Base-by-base conservation (phyloP, 2,329 filamentous ascomycete species). In the Xylariaceae sp. region DNA sequence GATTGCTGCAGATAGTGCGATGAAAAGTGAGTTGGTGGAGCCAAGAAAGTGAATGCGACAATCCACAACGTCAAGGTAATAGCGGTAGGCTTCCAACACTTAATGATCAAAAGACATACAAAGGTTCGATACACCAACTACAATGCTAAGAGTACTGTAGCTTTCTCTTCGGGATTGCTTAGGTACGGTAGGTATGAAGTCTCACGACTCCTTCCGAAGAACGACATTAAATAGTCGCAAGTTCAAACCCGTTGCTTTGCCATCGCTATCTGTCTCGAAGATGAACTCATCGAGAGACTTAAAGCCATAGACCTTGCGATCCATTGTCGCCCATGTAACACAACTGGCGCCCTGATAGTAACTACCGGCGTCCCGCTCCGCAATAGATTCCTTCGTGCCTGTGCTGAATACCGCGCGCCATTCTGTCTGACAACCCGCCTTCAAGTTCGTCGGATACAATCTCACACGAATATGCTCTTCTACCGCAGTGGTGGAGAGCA, bases 201-300 rank as follows among this genome's bases (percentile, higher is more conserved):
- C 22, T 28, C 22, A 28, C 22, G 22, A 5, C 22, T 28, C 54
- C 40, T 50, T 57, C 34, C 48, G 48, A 22, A 63, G 45, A 14
- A 36, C 42, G 9, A 62, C 54, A 31, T 48, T 45, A 40, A 64
- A 66, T 0, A 54, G 55, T n/a, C 58, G 57, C 3, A 65, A 39
- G 13, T 52, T 47, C 34, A 65, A 17, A 16, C 53, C 54, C 38
- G 42, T n/a, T 11, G 58, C 58, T 18, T 49, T 47, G 3, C 57
- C 61, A 28, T 53, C 42, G 10, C 45, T 47, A 13, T 28, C 41
- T 1, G 56, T 31, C 2, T 48, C 48, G 17, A 65, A 64, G 10
- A 63, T 34, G 17, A 64, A 64, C 49, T 66, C 62, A 38, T 66
- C 62, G 18, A 66, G 56, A 2, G 62, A 58, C 47, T 60, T 57